Evolutionary conservation across 345 rosid genomes (phyloP).

Genomic region (Camelina sativa): DNA sequence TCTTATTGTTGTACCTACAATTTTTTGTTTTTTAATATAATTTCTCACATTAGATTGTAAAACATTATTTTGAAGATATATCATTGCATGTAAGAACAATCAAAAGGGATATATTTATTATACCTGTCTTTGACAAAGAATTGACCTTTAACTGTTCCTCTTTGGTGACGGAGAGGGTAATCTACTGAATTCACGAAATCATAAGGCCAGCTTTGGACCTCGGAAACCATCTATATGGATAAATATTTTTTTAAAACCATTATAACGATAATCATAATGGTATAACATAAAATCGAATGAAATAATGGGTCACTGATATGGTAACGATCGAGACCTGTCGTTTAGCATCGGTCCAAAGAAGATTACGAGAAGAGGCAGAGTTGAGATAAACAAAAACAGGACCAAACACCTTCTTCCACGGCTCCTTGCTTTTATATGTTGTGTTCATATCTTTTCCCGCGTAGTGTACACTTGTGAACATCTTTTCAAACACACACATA

Average conservation of each 20-base stretch:
- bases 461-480: constrained; percentile 90
- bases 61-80: not conserved
- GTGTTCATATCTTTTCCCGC: constrained; percentile 67
- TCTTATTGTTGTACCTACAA: constrained; percentile 45
- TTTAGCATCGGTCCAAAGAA: constrained; percentile 86
- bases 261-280: not conserved
- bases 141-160: constrained; percentile 70
- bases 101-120: not conserved
- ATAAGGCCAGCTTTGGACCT: constrained; percentile 79
- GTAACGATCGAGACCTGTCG: constrained; percentile 56
- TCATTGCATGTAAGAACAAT: not conserved
- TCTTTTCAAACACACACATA: constrained; percentile 47
- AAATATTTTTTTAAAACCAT: no score
- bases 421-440: constrained; percentile 51
- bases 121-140: constrained; percentile 68
- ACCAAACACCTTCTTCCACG: constrained; percentile 88
- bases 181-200: constrained; percentile 55
- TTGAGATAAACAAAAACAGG: constrained; percentile 83
- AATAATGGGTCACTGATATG: not conserved
- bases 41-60: not conserved
- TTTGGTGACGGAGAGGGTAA: constrained; percentile 54
- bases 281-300: not conserved
- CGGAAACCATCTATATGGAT: constrained; percentile 52
- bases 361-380: constrained; percentile 42
- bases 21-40: not conserved